Evolutionary conservation across 2,329 filamentous ascomycete genomes (phyloP).

Genomic region (Plectosphaerella sp.): DNA sequence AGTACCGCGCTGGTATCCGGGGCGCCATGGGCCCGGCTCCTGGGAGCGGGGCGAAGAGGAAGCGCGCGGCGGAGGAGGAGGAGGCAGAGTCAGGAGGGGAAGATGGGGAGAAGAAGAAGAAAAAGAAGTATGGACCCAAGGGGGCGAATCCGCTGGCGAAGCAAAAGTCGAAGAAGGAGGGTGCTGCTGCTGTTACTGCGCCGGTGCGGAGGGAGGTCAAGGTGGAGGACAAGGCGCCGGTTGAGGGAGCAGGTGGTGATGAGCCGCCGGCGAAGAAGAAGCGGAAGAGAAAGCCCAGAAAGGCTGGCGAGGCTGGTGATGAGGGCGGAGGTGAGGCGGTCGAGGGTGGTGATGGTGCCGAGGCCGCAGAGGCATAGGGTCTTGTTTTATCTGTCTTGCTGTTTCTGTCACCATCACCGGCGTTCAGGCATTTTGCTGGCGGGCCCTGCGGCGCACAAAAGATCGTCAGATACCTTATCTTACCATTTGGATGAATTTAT

Average conservation of each 20-base stretch:
- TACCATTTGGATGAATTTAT: not conserved
- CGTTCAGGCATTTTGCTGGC: not conserved
- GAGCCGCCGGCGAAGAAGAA: slow-evolving; percentile 26
- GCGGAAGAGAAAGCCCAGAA: slow-evolving; percentile 29
- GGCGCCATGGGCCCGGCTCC: slow-evolving; percentile 26
- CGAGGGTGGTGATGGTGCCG: slow-evolving; percentile 6
- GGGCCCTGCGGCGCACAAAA: not conserved
- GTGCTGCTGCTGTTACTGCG: slow-evolving; percentile 22
- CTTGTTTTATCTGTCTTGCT: not conserved
- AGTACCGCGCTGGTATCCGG: slow-evolving; percentile 68
- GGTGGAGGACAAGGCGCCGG: slow-evolving; percentile 14
- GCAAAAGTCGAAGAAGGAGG: slow-evolving; percentile 58
- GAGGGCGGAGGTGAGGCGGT: slow-evolving; percentile 18
- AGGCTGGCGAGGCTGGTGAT: slow-evolving; percentile 17
- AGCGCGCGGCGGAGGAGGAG: slow-evolving; percentile 38
- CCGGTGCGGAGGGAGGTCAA: not conserved
- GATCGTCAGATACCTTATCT: slow-evolving; percentile 2
- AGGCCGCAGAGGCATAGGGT: slow-evolving; percentile 7
- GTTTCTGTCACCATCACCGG: not conserved
- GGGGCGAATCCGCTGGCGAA: slow-evolving; percentile 67
- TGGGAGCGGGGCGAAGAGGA: slow-evolving; percentile 41
- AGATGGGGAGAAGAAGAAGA: slow-evolving; percentile 46
- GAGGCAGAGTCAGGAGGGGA: slow-evolving; percentile 18
- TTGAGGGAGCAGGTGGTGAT: slow-evolving; percentile 1
- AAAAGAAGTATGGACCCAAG: slow-evolving; percentile 57